Conservation (phyloP, 2,329 filamentous ascomycete species). For the Aspergillus spinulosporus region DNA sequence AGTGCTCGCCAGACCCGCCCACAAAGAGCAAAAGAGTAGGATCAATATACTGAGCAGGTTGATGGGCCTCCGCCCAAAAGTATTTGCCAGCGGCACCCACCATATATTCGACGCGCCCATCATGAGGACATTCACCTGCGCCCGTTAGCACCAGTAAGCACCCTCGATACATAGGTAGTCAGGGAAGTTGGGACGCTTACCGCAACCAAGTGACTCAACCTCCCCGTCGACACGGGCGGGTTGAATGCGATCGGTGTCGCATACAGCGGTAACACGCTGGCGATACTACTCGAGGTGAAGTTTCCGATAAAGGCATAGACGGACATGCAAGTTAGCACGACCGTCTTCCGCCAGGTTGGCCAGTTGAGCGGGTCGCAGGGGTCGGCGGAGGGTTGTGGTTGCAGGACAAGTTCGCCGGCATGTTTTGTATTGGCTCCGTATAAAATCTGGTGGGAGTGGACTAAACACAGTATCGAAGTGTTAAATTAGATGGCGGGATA, state of each 20-base stretch:
- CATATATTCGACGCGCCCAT: constrained; percentile 18
- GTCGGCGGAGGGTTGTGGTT: constrained; percentile 13
- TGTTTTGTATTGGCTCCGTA: constrained; percentile 1
- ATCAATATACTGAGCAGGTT: constrained; percentile 13
- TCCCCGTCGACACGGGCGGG: constrained; percentile 13
- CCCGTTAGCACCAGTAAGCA: not conserved
- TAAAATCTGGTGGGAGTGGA: constrained; percentile 4
- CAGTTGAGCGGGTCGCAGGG: constrained; percentile 15
- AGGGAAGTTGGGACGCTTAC: not conserved
- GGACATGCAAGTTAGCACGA: constrained; percentile 8
- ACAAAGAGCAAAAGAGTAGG: constrained; percentile 9
- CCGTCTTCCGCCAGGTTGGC: constrained; percentile 13
- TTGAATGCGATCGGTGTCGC: constrained; percentile 15
- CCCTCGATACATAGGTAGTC: no score
- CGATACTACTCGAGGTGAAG: constrained; percentile 13
- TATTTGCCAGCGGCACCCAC: constrained; percentile 18
- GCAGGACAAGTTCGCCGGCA: constrained; percentile 12
- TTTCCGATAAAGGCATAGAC: constrained; percentile 15
- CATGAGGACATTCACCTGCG: constrained; percentile 15
- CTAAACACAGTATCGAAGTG: not conserved
- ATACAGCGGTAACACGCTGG: constrained; percentile 16
- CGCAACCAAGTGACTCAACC: constrained; percentile 14
- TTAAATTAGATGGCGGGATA: not conserved
- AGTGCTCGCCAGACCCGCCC: constrained; percentile 8
- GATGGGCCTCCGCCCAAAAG: constrained; percentile 12